Percentiles rank a stretch among this genome's conserved stretches.
phyloP scores from a whole-genome alignment of 1,139 yeast genomes.

The Scheffersomyces quercinus region DNA sequence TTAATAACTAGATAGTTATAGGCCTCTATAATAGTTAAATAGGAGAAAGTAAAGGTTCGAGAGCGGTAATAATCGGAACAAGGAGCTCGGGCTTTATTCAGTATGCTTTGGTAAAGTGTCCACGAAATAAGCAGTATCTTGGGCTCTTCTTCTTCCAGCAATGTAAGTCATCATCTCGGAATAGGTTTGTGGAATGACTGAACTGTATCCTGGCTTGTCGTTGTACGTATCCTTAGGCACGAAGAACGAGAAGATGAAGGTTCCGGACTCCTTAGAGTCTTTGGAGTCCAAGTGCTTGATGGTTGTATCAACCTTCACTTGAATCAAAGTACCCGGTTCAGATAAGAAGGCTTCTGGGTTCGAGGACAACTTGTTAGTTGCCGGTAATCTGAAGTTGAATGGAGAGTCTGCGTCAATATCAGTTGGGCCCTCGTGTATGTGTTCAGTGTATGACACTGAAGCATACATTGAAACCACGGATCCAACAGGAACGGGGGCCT shows the following conservation, averaged over 20 bases:
- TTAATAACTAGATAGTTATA: too few species aligned
- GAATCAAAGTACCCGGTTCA: constrained; percentile 84
- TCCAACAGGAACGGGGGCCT: constrained; percentile 94
- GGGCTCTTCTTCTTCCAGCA: constrained; percentile 87
- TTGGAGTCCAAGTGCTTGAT: constrained; percentile 68
- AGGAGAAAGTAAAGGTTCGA: too few species aligned
- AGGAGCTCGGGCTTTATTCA: too few species aligned
- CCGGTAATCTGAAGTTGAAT: constrained; percentile 52
- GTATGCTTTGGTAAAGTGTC: constrained; percentile 32
- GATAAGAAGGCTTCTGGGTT: constrained; percentile 62
- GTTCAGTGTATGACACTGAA: constrained; percentile 80
- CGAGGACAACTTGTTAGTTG: constrained; percentile 54
- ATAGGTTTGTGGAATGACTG: constrained; percentile 85
- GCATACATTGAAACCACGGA: constrained; percentile 82
- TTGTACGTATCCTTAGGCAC: constrained; percentile 58
- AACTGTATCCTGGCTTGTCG: constrained; percentile 47
- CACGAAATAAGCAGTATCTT: constrained; percentile 74
- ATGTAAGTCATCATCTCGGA: constrained; percentile 90
- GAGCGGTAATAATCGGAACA: too few species aligned
- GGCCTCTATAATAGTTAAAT: too few species aligned
- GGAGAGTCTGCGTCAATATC: constrained; percentile 38
- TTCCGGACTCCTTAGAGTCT: constrained; percentile 71
- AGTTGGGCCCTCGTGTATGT: constrained; percentile 47
- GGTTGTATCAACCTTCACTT: constrained; percentile 82
- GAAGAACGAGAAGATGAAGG: constrained; percentile 84